phyloP scores from a whole-genome alignment of 345 rosid genomes.

The Citrus sp. region DNA sequence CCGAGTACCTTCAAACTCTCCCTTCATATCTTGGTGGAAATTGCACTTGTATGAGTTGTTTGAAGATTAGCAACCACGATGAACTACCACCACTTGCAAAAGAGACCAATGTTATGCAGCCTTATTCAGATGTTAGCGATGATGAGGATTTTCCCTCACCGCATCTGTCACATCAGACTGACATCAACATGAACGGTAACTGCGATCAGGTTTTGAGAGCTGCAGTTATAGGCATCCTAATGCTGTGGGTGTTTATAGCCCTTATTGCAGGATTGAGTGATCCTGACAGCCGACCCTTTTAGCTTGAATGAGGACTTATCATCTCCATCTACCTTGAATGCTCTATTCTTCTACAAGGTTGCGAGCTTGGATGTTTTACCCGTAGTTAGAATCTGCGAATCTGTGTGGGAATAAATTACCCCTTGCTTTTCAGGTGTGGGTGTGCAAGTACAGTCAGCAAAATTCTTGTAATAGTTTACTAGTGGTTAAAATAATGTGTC shows the following conservation, averaged over 20 bases:
- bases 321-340: not conserved
- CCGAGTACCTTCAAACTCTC: slow-evolving; percentile 57
- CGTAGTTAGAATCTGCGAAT: not conserved
- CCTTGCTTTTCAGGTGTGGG: not conserved
- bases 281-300: slow-evolving; percentile 54
- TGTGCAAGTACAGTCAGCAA: not conserved
- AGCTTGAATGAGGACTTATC: slow-evolving; percentile 17
- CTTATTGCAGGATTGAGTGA: slow-evolving; percentile 53
- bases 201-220: slow-evolving; percentile 60
- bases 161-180: slow-evolving; percentile 20
- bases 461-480: not conserved
- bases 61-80: slow-evolving; percentile 18
- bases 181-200: slow-evolving; percentile 25
- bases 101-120: slow-evolving; percentile 19
- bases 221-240: slow-evolving; percentile 58
- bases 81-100: slow-evolving; percentile 15
- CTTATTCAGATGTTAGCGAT: slow-evolving; percentile 18
- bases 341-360: not conserved
- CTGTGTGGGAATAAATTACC: not conserved
- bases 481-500: not conserved
- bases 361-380: not conserved
- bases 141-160: slow-evolving; percentile 29
- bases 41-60: slow-evolving; percentile 70
- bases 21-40: slow-evolving; percentile 86
- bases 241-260: slow-evolving; percentile 58